A percentile compares a stretch with the other conserved stretches of the same genome.
Evolutionary conservation across 768 basidiomycete species (phyloP).

Genomic region (Hydnum rufescens): DNA sequence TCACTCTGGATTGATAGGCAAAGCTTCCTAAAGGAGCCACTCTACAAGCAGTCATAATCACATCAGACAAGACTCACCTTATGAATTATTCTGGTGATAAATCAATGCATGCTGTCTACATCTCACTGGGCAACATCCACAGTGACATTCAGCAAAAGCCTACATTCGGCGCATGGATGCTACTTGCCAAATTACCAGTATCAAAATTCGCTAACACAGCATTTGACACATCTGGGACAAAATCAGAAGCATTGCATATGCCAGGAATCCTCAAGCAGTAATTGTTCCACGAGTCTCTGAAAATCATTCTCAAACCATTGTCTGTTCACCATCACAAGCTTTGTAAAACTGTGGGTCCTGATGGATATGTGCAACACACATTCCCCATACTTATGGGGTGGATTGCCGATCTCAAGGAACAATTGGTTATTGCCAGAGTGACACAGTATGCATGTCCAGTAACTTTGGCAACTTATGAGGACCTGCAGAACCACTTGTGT

Average conservation of each 20-base stretch:
- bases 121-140: constrained; percentile 25
- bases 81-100: constrained; percentile 22
- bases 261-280: constrained; percentile 8
- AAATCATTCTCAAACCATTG: constrained; percentile 17
- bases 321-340: constrained; percentile 16
- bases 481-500: not conserved
- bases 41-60: constrained; percentile 26
- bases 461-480: not conserved
- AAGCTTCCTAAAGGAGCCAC: constrained; percentile 14
- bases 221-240: constrained; percentile 14
- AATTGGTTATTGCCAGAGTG: constrained; percentile 6
- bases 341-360: constrained; percentile 19
- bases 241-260: constrained; percentile 6
- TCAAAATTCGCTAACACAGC: constrained; percentile 20
- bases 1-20: constrained; percentile 3
- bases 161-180: constrained; percentile 17
- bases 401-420: constrained; percentile 11
- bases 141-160: constrained; percentile 24
- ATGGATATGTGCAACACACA: constrained; percentile 17
- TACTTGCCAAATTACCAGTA: constrained; percentile 24
- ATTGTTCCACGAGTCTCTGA: constrained; percentile 23
- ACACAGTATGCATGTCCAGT: constrained; percentile 6
- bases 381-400: constrained; percentile 23
- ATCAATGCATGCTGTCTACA: constrained; percentile 26
- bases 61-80: constrained; percentile 28